Base-by-base conservation (phyloP, 306 rosid species). In the Acacia melanoxylon region DNA sequence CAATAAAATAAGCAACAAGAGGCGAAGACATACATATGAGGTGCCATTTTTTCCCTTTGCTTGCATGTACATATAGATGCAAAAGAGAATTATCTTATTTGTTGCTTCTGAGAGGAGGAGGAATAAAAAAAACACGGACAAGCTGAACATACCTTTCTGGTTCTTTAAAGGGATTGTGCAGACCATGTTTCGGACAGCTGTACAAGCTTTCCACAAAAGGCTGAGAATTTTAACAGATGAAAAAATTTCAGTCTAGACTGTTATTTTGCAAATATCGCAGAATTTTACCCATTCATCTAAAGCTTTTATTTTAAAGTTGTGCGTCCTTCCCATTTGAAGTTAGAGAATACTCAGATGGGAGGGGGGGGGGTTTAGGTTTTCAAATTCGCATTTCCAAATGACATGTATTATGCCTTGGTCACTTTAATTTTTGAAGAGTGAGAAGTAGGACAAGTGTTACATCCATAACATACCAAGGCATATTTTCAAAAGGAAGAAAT, bases 101-200 rank as follows among this genome's bases (percentile, higher is more conserved):
- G 22, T 73, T 73, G 74, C 41, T 75, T 29, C 9, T 6, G 19
- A 41, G 74, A 33, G 52, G 31, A 49, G 61, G 20, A 66, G 73
- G 58, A 65, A 71, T 22, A 40, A 52, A 69, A 17, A 51, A 37
- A 59, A 76, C 59, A 62, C 70, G 45, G 49, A 80, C 16, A 83
- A 58, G 65, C 33, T 78, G 84, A 69, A 66, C 86, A 70, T 78
- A 95, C 99, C 99, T 92, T 90, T 95, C 96, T 4, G 99, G 99
- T 49, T 91, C 90, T 90, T 95, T 95, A 83, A 95, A 93, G 12
- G 99, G 99, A 83, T 95, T 95, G 85, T 95, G 99, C 14, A 95
- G 82, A 78, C 99, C 99, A 80, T 93, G 99, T 80, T 95, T 95
- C 19, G 99, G 98, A 79, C 99, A 95, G 85, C 81, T 86, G 84